phyloP scores from a whole-genome alignment of 345 rosid genomes.

The Triadica sebifera region DNA sequence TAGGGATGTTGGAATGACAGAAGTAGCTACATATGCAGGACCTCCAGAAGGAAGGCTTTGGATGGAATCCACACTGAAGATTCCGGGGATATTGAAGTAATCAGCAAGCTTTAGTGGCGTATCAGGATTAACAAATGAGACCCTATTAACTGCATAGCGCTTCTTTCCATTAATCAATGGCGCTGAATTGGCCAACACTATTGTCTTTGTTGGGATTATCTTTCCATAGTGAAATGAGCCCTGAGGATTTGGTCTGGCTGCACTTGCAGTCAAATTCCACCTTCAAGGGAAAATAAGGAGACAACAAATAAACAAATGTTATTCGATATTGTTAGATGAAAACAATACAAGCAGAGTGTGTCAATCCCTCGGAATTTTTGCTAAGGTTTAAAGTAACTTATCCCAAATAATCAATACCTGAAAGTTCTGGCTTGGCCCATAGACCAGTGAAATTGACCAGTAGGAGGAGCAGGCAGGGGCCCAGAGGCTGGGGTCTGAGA shows the following conservation, averaged over 20 bases:
- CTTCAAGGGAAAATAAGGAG: constrained; percentile 27
- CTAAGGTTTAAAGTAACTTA: neutral
- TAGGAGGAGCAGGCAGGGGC: constrained; percentile 56
- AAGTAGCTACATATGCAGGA: constrained; percentile 51
- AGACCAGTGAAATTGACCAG: constrained; percentile 55
- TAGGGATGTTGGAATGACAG: constrained; percentile 53
- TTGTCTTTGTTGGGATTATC: constrained; percentile 49
- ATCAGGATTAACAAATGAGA: constrained; percentile 68
- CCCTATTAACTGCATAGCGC: constrained; percentile 76
- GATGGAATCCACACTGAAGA: constrained; percentile 51
- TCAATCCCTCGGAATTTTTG: neutral
- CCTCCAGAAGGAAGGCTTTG: constrained; percentile 52
- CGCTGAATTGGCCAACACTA: constrained; percentile 69
- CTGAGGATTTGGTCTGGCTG: constrained; percentile 97
- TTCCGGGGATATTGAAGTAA: constrained; percentile 61
- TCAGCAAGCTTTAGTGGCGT: constrained; percentile 92
- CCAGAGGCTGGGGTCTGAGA: constrained; percentile 62
- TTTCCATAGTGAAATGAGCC: constrained; percentile 88
- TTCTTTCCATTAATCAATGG: constrained; percentile 72
- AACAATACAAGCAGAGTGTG: neutral
- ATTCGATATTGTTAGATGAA: neutral
- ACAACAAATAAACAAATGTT: neutral
- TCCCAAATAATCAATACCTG: constrained; percentile 39
- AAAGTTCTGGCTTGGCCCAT: constrained; percentile 81
- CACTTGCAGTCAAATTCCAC: constrained; percentile 90